Base-by-base conservation (phyloP, 2,329 filamentous ascomycete genomes). In the Calonectria leucothoes region DNA sequence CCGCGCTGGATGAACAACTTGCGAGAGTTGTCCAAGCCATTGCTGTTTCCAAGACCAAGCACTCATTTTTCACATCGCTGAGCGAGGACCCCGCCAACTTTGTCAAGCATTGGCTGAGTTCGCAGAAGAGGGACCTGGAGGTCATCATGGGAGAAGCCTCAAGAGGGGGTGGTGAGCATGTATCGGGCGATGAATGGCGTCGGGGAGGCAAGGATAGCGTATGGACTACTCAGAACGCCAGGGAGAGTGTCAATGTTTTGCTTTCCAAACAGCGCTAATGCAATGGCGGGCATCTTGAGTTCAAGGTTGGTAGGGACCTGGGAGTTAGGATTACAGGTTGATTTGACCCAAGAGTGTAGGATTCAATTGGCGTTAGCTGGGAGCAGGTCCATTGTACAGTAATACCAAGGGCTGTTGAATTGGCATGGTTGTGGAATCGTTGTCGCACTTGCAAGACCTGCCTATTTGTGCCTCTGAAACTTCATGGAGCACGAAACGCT, bases 121-220 rank as follows among this genome's bases (percentile, higher is more conserved):
- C 94, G 20, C 97, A 99, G 87, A 95, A 95, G 85, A 90, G 96
- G 63, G 96, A 98, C 83, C 88, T 98, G 42, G 95, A 98, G 81
- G 92, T 97, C 8, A 93, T 98, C 61, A 89, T 97, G 75, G 96
- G 95, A 71, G 96, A 98, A 84, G 92, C 93, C 2, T 90, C 91
- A 66, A 89, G 92, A 69, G 87, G 94, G 85, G 87, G 89, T 42
- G 87, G 89, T 57, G 89, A 91, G 75, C 86, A 89, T 74, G 86
- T 87, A 3, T 85, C 84, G 3, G 90, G 90, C 5, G 91, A 93
- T 77, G 94, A 95, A 83, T 96, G 93, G 93, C 89, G 93, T 75
- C 89, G 89, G 73, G 89, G 90, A 17, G 90, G 90, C 6, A 83
- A 83, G 71, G 85, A 87, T 59, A 90, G 90, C 74, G 83, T 91